These are phyloP conservation scores for Daldinia loculata DNA, from an alignment of 495 filamentous ascomycete species.

Conservation along the genomic window DNA sequence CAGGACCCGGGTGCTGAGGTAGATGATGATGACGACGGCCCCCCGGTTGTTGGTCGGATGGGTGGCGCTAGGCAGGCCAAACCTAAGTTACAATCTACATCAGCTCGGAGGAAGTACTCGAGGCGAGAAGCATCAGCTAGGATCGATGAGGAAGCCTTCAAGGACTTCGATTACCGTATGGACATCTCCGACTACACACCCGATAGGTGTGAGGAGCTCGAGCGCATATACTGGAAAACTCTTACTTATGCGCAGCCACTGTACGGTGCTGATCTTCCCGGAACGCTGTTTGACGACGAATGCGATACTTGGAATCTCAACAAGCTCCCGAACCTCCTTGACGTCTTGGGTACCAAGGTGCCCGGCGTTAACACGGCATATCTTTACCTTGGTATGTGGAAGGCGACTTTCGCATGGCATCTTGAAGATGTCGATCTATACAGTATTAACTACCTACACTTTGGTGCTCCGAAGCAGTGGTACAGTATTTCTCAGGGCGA, in stretches of 20 bases:
- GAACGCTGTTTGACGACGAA: conserved; percentile 90
- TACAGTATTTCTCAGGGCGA: conserved; percentile 98
- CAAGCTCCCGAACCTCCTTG: conserved; percentile 89
- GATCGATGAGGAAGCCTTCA: conserved; percentile 86
- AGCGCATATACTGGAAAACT: conserved; percentile 94
- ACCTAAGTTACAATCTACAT: conserved; percentile 61
- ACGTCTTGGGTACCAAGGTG: conserved; percentile 92
- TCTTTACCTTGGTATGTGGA: conserved; percentile 99
- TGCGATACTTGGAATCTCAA: conserved; percentile 93
- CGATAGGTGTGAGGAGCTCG: conserved; percentile 92
- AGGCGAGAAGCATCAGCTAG: conserved; percentile 74
- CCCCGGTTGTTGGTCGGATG: conserved; percentile 52
- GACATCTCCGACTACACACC: conserved; percentile 85
- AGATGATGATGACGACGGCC: conserved; percentile 58
- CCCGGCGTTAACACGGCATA: conserved; percentile 99
- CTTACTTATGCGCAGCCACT: conserved; percentile 92
- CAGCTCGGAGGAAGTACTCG: conserved; percentile 80
- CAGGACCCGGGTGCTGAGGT: conserved; percentile 57
- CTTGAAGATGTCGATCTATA: conserved; percentile 98
- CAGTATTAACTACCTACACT: conserved; percentile 99
- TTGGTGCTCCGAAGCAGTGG: conserved; percentile 98
- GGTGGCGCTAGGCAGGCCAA: conserved; percentile 54
- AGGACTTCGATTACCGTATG: conserved; percentile 87
- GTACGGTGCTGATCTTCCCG: conserved; percentile 96
- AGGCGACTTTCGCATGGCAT: conserved; percentile 99